Conservation (phyloP, 805 yeast genomes). For the Hanseniaspora thailandica region DNA sequence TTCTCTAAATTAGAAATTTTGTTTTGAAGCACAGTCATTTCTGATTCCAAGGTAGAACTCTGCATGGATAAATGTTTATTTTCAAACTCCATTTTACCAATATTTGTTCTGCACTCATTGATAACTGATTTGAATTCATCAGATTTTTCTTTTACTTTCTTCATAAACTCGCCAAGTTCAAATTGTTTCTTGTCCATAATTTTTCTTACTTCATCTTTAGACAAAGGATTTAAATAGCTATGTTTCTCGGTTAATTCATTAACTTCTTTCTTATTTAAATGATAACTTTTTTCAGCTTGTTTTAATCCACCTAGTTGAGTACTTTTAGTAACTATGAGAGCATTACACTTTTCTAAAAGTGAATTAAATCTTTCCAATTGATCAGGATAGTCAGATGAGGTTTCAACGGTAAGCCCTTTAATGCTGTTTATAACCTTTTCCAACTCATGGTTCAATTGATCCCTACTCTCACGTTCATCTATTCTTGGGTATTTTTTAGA, state of each 20-base stretch:
- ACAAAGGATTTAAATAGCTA: not conserved
- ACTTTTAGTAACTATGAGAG: slow-evolving; percentile 23
- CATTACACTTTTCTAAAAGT: slow-evolving; percentile 16
- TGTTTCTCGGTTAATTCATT: not conserved
- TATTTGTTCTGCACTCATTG: slow-evolving; percentile 34
- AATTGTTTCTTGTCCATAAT: slow-evolving; percentile 36
- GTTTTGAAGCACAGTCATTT: slow-evolving; percentile 31
- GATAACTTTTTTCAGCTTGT: slow-evolving; percentile 24
- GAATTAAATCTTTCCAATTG: slow-evolving; percentile 16
- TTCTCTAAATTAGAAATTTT: slow-evolving; percentile 31
- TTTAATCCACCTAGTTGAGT: slow-evolving; percentile 36
- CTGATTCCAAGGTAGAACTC: slow-evolving; percentile 24
- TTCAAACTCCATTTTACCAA: slow-evolving; percentile 29
- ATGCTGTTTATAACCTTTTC: too few relatives aligned
- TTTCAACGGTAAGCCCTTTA: too few relatives aligned
- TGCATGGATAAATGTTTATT: slow-evolving; percentile 35
- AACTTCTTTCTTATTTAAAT: slow-evolving; percentile 16
- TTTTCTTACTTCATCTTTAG: slow-evolving; percentile 43
- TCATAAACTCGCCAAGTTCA: not conserved
- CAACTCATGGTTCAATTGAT: slow-evolving; percentile 23
- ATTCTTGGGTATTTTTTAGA: slow-evolving; percentile 1
- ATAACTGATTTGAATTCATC: not conserved
- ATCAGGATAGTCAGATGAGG: too few relatives aligned
- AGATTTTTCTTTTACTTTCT: not conserved
- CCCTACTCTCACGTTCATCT: slow-evolving; percentile 14